Base-by-base conservation (phyloP, 2,329 filamentous ascomycete species). In the Colletotrichum navitas region DNA sequence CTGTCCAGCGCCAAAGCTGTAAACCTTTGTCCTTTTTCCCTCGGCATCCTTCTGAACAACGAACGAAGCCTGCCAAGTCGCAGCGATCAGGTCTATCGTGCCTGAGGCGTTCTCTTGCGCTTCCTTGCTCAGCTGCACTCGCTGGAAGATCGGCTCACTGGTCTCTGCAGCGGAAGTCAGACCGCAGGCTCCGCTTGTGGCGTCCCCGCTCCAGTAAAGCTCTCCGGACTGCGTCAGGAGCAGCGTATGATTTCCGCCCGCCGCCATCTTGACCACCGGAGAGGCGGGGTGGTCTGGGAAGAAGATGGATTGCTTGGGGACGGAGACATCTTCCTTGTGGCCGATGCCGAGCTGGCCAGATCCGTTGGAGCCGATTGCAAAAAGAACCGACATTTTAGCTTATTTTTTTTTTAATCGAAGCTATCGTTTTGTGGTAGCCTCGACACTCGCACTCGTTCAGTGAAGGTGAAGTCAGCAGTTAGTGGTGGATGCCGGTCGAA, bases 161-260 rank as follows among this genome's bases (percentile, higher is more conserved):
- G 78, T 74, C 7, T 75, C 74, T 4, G 80, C 75, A 0, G 79
- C 74, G 24, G 68, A 71, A 4, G 71, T 74, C 12, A 84, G 75
- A 1, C 89, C 89, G 74, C 89, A 91, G 2, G 89, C 87, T 16
- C 89, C 89, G 14, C 79, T 84, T 2, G 82, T 78, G 10, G 82
- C 84, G 70, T 91, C 88, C 1, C 94, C 94, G 56, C 90, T 87
- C 76, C 88, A 90, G 77, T 89, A 92, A 0, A 95, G 83, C 1
- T 82, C 75, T 0, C 91, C 91, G 34, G 84, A 78, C 5, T 83
- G 77, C n/a, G 87, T 89, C 14, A 94, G 83, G 12, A 97, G 79
- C 5, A 98, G 82, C 0, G 94, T 97, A 80, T 98, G 95, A 77
- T 98, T 98, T 1, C 95, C 95, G 5, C 95, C 95, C 10, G 93